Evolutionary conservation across 768 basidiomycete species (phyloP), one percentile per base, ranked within the genome.

Genomic region (Neoboletus magnificus): DNA sequence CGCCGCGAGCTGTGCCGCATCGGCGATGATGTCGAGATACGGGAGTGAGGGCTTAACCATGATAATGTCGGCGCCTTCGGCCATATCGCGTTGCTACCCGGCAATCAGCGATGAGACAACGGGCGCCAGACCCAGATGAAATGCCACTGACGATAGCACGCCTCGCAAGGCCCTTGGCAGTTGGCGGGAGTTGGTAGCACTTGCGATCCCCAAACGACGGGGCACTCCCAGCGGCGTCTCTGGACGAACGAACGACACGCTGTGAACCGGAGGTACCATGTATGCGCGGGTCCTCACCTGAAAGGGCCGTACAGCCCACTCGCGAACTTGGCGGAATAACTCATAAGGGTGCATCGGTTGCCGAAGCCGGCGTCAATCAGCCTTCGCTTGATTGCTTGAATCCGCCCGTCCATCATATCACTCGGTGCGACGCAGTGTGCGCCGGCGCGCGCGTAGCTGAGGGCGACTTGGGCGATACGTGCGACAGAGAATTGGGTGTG

Each of bases 391-490:
- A 99, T 98, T 15, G 85, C 84, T 59, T 82, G 84, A 59, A 99
- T 85, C 20, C 96, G 80, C 0, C 96, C 97, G 68, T 99, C 97
- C 94, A 98, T 98, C 97, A 99, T 99, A 72, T 98, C 97, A 66
- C 94, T 97, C 8, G 97, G 97, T 2, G 97, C 97, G 54, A 99
- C 95, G 66, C 93, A 93, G 71, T 98, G 93, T 1, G 93, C 97
- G n/a, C 97, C 97, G 0, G 97, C 97, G 51, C 79, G 77, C 0
- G 95, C 97, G 62, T 99, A 99, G 66, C 81, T 85, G 44, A 98
- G 77, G 0, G 97, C 93, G 25, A 99, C 95, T 66, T 97, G 77
- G 0, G 92, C 93, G 57, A 99, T 88, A 57, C 97, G 87, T n/a
- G 78, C 76, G 13, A 92, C 91, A 22, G 92, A 95, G 18, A 85